Percentiles rank a stretch among this genome's conserved stretches.
These are phyloP conservation scores for Coriaria nepalensis DNA, from an alignment of 306 rosid species.

Conservation along the genomic window DNA sequence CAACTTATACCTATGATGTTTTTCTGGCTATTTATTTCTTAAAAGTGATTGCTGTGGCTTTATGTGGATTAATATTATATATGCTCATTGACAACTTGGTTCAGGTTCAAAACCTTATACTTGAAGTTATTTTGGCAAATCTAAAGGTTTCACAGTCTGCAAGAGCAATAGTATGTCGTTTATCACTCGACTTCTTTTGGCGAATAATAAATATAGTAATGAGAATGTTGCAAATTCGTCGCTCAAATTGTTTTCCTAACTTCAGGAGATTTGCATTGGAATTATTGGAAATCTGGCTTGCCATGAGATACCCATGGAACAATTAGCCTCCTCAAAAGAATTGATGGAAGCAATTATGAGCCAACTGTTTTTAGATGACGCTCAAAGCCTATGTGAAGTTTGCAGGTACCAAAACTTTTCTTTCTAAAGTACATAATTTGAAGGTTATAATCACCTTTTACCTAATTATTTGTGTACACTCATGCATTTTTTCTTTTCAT, in stretches of 20 bases:
- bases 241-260: constrained; percentile 13
- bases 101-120: constrained; percentile 74
- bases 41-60: not conserved
- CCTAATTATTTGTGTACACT: not conserved
- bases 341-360: constrained; percentile 42
- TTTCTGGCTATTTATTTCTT: not conserved
- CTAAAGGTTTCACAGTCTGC: constrained; percentile 46
- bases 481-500: too few relatives aligned
- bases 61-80: not conserved
- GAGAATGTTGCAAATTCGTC: too few relatives aligned
- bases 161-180: constrained; percentile 48
- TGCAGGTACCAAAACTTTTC: constrained; percentile 42
- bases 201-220: too few relatives aligned
- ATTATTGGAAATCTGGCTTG: constrained; percentile 86
- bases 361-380: constrained; percentile 61
- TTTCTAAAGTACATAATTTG: not conserved
- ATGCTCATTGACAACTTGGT: constrained; percentile 6
- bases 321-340: constrained; percentile 39
- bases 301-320: constrained; percentile 57
- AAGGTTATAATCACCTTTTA: not conserved
- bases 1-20: not conserved
- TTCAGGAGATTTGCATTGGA: constrained; percentile 73
- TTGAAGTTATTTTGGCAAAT: constrained; percentile 73
- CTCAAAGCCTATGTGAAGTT: constrained; percentile 72
- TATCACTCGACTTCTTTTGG: too few relatives aligned